Base-by-base conservation (phyloP, 345 rosid species). In the Isatis tinctoria region DNA sequence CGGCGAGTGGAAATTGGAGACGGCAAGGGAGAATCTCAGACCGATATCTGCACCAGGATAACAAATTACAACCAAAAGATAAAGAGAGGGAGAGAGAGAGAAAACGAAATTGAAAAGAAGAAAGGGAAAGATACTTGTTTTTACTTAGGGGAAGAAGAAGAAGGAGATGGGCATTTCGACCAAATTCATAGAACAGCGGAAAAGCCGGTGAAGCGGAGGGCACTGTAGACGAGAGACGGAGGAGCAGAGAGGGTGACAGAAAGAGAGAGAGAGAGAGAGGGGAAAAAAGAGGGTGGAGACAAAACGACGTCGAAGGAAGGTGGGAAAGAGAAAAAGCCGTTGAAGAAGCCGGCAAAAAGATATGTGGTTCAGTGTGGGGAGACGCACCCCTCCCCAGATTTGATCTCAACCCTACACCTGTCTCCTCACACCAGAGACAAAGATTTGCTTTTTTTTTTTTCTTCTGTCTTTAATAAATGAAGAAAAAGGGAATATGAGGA, bases 331-430 rank as follows among this genome's bases (percentile, higher is more conserved):
- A 53, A 76, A 76, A 76, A 76, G 79, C 75, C 79, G 79, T 76
- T 63, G 79, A 76, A 76, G 79, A 76, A 44, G 79, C 79, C 79
- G 79, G 79, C 79, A 69, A 76, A 76, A 76, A 76, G 79, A 63
- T 76, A 69, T 76, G 74, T 73, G 77, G 65, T 73, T 73, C 77
- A 73, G 77, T 74, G 78, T 76, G 70, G 70, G 79, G 71, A 69
- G 70, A 69, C 70, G 70, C 75, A 76, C 79, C 79, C 60, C 27
- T 30, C 41, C 37, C 1, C 36, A 53, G 75, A 76, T 76, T 16
- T 45, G 27, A 76, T 76, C 79, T 76, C 65, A 20, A 36, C 79
- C 79, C 70, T 76, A 76, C 79, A 76, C 65, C 70, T 76, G 79
- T 76, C 79, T 30, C 27, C 53, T 37, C 72, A 8, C 53, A 17